Percentiles rank a stretch among this genome's conserved stretches.
Conservation (phyloP, 768 basidiomycete genomes). For the Boletus vinaceobasis region DNA sequence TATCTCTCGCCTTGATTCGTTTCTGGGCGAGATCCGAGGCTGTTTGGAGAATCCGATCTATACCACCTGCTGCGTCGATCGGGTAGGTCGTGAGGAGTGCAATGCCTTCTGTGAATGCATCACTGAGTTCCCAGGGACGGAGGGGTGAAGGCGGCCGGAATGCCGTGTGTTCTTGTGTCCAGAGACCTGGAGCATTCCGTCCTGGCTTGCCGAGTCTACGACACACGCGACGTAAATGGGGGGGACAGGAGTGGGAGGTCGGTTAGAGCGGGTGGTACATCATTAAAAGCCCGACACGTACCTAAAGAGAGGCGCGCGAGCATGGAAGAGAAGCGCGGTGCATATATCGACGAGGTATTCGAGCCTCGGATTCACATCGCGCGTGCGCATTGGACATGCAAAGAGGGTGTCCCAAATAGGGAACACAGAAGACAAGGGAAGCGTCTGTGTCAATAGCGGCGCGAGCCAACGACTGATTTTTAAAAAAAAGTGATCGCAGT, state of each 20-base stretch:
- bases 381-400: slow-evolving; percentile 52
- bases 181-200: slow-evolving; percentile 45
- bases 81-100: slow-evolving; percentile 65
- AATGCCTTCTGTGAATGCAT: slow-evolving; percentile 66
- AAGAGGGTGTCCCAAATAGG: slow-evolving; percentile 73
- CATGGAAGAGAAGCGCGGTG: slow-evolving; percentile 62
- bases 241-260: not conserved
- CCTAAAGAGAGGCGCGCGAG: slow-evolving; percentile 53
- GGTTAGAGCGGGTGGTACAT: not conserved
- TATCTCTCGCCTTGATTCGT: slow-evolving; percentile 39
- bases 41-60: slow-evolving; percentile 67
- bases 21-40: slow-evolving; percentile 57
- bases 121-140: slow-evolving; percentile 50
- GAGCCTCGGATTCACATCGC: slow-evolving; percentile 54
- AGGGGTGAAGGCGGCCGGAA: slow-evolving; percentile 42
- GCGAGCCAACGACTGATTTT: slow-evolving; percentile 74
- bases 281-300: slow-evolving; percentile 26
- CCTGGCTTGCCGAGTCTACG: slow-evolving; percentile 53
- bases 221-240: not conserved
- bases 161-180: slow-evolving; percentile 44
- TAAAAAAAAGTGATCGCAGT: not conserved
- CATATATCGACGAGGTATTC: slow-evolving; percentile 71
- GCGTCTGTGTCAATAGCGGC: slow-evolving; percentile 65
- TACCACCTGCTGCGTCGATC: slow-evolving; percentile 60
- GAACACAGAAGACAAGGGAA: slow-evolving; percentile 60